Evolutionary conservation across 2,329 filamentous ascomycete species (phyloP), one percentile per base, ranked within the genome.

Genomic region (Leptosphaerulina australis): DNA sequence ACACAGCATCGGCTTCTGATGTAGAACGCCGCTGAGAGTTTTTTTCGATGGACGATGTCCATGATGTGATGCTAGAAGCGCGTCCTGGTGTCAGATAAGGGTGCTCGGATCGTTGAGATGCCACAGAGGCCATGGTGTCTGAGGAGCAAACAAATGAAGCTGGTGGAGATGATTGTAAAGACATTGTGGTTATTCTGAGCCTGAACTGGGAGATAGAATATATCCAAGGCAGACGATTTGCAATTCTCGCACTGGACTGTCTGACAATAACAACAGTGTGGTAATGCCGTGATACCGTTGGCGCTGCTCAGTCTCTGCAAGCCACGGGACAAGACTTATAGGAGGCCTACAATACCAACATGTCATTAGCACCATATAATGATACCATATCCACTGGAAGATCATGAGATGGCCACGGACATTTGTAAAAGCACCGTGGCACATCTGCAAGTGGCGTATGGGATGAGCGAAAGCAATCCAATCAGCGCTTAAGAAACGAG

Each of bases 51-150:
- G 71, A 43, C 6, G 66, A 64, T 12, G 68, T 64, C 69, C 69
- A 72, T 36, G 62, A 66, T 44, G 64, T 58, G 37, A 72, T 71
- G 30, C 58, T 57, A 2, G 63, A 68, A 15, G 64, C 66, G 45
- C 61, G 67, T 28, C 55, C 55, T 6, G 60, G 61, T 14, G 62
- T 59, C 28, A 72, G 48, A 37, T 64, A 70, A 10, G 59, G 66
- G 53, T 69, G 66, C 10, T 60, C 30, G 25, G 54, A 53, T 7
- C 56, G 45, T 7, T 55, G 56, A 22, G 56, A 34, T 15, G 59
- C 44, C 15, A 53, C 26, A n/a, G 56, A 55, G 14, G 46, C 43
- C 63, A 65, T 62, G 21, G 34, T 38, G 9, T 40, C 44, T 44
- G 53, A 51, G 8, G 55, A 64, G 51, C 62, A 63, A 26, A 28